phyloP scores from a whole-genome alignment of 2,329 filamentous ascomycete species.

The Blastomyces silverae region DNA sequence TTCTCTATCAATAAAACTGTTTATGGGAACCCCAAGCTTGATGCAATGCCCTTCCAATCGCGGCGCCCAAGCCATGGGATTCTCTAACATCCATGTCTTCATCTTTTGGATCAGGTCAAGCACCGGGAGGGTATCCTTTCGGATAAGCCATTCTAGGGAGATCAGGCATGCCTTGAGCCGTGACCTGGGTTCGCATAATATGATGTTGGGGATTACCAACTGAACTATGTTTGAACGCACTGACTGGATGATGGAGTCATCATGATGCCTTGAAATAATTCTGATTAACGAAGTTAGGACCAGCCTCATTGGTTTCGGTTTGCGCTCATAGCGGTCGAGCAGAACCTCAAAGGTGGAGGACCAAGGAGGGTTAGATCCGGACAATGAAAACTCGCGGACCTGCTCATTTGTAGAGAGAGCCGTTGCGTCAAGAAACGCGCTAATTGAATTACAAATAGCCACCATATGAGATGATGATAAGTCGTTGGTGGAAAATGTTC shows the following conservation, averaged over 20 bases:
- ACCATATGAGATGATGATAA: constrained; percentile 38
- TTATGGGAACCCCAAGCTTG: constrained; percentile 27
- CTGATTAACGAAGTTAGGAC: constrained; percentile 38
- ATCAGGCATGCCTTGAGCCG: constrained; percentile 35
- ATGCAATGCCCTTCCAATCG: constrained; percentile 31
- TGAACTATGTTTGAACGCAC: constrained; percentile 27
- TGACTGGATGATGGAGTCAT: constrained; percentile 21
- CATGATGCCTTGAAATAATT: constrained; percentile 29
- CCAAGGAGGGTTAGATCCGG: constrained; percentile 33
- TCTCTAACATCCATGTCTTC: constrained; percentile 32
- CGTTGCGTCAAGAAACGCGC: constrained; percentile 39
- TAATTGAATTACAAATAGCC: constrained; percentile 41
- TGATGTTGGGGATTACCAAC: constrained; percentile 32
- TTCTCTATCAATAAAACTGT: constrained; percentile 20
- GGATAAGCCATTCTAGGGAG: constrained; percentile 34
- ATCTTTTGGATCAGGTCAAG: constrained; percentile 29
- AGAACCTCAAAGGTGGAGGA: constrained; percentile 36
- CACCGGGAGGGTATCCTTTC: constrained; percentile 33
- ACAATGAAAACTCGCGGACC: constrained; percentile 32
- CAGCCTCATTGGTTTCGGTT: constrained; percentile 42
- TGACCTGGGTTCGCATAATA: constrained; percentile 37
- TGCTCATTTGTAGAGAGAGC: constrained; percentile 28
- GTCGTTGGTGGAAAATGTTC: constrained; percentile 37
- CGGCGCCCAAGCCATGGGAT: constrained; percentile 30
- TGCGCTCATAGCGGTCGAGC: constrained; percentile 39